phyloP scores from a whole-genome alignment of 2,329 filamentous ascomycete species.

The Pseudohalonectria lignicola region DNA sequence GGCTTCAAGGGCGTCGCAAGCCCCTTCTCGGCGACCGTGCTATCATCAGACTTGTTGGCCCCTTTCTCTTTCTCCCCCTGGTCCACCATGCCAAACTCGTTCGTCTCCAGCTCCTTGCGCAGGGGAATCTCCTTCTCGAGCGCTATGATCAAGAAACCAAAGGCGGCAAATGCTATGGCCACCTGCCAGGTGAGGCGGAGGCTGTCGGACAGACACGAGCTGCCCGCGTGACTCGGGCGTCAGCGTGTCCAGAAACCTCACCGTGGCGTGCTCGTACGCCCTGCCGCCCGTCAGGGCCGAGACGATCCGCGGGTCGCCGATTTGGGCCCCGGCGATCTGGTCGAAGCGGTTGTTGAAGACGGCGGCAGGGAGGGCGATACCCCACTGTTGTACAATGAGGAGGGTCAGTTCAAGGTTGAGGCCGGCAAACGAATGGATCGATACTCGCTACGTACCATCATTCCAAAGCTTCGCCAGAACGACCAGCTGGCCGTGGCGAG shows the following conservation, averaged over 20 bases:
- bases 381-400: too few relatives aligned
- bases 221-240: neutral
- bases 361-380: conserved; percentile 28
- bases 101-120: neutral
- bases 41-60: too few relatives aligned
- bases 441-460: too few relatives aligned
- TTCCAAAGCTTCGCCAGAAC: too few relatives aligned
- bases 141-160: neutral
- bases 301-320: conserved; percentile 6
- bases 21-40: too few relatives aligned
- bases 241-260: neutral
- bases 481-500: conserved; percentile 26
- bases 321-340: conserved; percentile 7
- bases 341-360: conserved; percentile 22
- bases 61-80: neutral
- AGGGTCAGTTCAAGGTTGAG: too few relatives aligned
- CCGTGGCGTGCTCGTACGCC: conserved; percentile 15
- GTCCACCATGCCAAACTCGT: neutral
- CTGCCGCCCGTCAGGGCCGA: conserved; percentile 8
- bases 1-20: too few relatives aligned
- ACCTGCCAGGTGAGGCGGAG: conserved; percentile 4
- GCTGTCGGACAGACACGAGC: neutral
- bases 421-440: conserved; percentile 33
- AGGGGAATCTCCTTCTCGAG: neutral
- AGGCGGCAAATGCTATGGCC: conserved; percentile 2